Base-by-base conservation (phyloP, 2,329 filamentous ascomycete species). In the Apiospora saccharicola region DNA sequence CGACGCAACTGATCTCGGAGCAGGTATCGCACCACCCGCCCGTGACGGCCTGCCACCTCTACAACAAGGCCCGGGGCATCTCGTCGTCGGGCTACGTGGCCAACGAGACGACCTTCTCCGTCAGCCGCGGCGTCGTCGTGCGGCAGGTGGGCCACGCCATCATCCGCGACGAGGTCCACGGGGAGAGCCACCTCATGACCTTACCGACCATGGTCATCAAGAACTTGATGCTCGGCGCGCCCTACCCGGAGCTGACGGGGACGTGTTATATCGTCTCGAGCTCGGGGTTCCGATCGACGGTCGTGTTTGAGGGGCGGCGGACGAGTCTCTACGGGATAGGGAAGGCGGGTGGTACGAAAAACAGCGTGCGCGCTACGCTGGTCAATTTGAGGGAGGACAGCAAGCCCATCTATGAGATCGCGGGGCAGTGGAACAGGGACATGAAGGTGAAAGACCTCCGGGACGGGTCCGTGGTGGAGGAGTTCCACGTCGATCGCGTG, bases 1-100 rank as follows among this genome's bases (percentile, higher is more conserved):
- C 71, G 24, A 78, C 77, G 22, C 73, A 71, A 26, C 72, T 79
- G 0, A 74, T 79, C 10, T 69, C 73, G 26, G 79, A 80, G 70
- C 77, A 80, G 51, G 78, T 79, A 10, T 79, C 77, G 64, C 79
- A 80, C 43, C 79, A 79, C 68, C 77, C 78, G 47, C 78, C 79
- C 7, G 76, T 77, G 30, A 80, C 79, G 43, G 78, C 78, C 1
- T 78, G 75, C 69, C 72, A 68, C 22, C 19, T 78, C 19, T 79
- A 78, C 70, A 80, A 79, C 71, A 61, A 72, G 61, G 37, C 67
- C 5, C 70, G 76, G 16, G 78, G 77, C 10, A 70, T 72, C 34
- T 47, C 53, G 12, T 69, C 71, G n/a, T 41, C 69, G 30, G 71
- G 53, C 16, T 72, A 67, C 61, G 43, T 61, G 34, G 67, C 67